phyloP scores from a whole-genome alignment of 257 asterid species.

The Nicotiana undulata region DNA sequence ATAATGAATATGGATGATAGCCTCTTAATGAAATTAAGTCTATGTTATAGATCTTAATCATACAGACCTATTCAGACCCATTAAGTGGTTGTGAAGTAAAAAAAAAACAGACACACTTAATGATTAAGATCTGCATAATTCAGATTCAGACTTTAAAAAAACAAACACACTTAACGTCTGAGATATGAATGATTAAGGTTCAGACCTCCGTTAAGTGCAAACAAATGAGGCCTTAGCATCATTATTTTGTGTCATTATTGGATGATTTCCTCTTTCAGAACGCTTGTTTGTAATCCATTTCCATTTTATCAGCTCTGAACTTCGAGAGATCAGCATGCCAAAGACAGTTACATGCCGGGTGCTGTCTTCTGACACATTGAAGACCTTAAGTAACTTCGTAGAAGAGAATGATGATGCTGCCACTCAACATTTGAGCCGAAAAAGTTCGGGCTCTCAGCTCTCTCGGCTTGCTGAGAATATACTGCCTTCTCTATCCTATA shows the following conservation, averaged over 20 bases:
- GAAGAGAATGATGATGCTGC: constrained; percentile 23
- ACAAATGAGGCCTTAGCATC: too few relatives aligned
- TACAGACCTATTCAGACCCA: too few relatives aligned
- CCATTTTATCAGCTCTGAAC: constrained; percentile 34
- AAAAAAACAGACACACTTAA: too few relatives aligned
- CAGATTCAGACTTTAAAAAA: too few relatives aligned
- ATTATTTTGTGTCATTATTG: not conserved
- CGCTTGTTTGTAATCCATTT: not conserved
- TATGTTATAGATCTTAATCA: too few relatives aligned
- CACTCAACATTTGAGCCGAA: constrained; percentile 16
- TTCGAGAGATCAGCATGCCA: constrained; percentile 37
- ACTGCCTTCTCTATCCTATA: constrained; percentile 16
- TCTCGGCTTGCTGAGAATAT: constrained; percentile 20
- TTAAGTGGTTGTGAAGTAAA: too few relatives aligned
- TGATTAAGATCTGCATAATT: too few relatives aligned
- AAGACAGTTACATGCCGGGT: constrained; percentile 78
- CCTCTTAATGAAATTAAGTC: too few relatives aligned
- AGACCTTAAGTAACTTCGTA: constrained; percentile 42
- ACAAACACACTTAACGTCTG: too few relatives aligned
- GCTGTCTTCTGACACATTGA: constrained; percentile 52
- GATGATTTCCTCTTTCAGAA: not conserved
- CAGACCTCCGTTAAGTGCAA: too few relatives aligned
- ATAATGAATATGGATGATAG: too few relatives aligned
- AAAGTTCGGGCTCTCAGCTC: constrained; percentile 14
- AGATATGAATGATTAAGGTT: too few relatives aligned